Conservation (phyloP, 495 filamentous ascomycete genomes). For the Xylaria sp. region DNA sequence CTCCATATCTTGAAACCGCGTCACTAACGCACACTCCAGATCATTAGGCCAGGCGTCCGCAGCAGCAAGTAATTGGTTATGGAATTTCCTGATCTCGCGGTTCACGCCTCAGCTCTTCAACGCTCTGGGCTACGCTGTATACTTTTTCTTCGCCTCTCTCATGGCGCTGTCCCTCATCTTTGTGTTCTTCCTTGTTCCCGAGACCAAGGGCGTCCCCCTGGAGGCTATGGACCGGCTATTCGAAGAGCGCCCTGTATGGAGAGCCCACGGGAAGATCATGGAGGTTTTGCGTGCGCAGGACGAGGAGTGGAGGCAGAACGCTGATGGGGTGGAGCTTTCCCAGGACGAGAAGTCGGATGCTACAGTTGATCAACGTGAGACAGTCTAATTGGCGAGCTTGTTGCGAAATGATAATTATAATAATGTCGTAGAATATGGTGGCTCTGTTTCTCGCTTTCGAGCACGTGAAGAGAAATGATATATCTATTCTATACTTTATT, state of each 20-base stretch:
- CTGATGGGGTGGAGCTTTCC: conserved; percentile 43
- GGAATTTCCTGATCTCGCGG: conserved; percentile 75
- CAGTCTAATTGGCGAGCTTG: conserved; percentile 29
- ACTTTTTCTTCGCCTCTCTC: conserved; percentile 78
- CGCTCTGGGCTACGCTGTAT: conserved; percentile 73
- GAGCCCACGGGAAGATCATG: conserved; percentile 60
- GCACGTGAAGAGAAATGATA: not conserved
- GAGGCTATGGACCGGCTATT: conserved; percentile 67
- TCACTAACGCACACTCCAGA: conserved; percentile 1
- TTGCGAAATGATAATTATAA: not conserved
- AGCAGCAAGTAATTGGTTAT: conserved; percentile 76
- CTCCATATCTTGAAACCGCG: not conserved
- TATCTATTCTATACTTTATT: not conserved
- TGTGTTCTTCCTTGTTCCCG: conserved; percentile 60
- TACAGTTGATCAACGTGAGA: conserved; percentile 40
- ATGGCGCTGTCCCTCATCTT: conserved; percentile 73
- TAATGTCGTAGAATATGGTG: not conserved
- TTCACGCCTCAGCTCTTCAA: conserved; percentile 81
- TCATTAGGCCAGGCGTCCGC: conserved; percentile 73
- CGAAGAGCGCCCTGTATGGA: conserved; percentile 59
- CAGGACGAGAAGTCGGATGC: conserved; percentile 30
- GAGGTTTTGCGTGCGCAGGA: conserved; percentile 56
- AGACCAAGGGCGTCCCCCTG: conserved; percentile 60
- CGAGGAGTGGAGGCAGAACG: conserved; percentile 59
- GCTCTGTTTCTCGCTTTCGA: not conserved